These are phyloP conservation scores for Crithidia mellificae DNA, from an alignment of 208 protist species.

Conservation along the genomic window DNA sequence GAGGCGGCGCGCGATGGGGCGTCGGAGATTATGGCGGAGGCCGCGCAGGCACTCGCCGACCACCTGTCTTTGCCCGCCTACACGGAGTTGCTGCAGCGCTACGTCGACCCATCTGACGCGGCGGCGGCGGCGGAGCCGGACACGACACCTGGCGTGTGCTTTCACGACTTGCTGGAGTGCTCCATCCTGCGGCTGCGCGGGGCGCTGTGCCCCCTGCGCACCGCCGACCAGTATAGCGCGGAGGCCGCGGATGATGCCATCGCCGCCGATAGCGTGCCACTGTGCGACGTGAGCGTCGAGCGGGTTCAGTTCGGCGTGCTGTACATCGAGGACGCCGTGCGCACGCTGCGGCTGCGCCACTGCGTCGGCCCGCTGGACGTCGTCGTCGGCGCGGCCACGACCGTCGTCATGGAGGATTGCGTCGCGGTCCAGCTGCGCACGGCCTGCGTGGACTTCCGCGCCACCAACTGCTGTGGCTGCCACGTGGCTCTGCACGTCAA, in stretches of 20 bases:
- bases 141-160: not conserved
- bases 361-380: conserved; percentile 78
- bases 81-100: conserved; percentile 34
- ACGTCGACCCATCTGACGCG: not conserved
- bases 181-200: conserved; percentile 24
- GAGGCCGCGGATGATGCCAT: not conserved
- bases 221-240: not conserved
- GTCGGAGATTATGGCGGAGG: conserved; percentile 20
- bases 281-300: conserved; percentile 53
- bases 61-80: conserved; percentile 23
- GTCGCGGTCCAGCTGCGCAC: conserved; percentile 68
- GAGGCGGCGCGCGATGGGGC: too few relatives aligned
- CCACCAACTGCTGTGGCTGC: conserved; percentile 58
- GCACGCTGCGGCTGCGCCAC: conserved; percentile 53
- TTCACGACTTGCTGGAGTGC: conserved; percentile 34
- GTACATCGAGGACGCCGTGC: conserved; percentile 62
- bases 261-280: not conserved
- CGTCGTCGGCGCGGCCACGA: conserved; percentile 48
- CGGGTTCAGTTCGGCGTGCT: conserved; percentile 54
- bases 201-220: conserved; percentile 19
- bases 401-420: conserved; percentile 66
- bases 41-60: conserved; percentile 24
- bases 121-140: not conserved
- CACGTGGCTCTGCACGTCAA: conserved; percentile 81
- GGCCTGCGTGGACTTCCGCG: conserved; percentile 55